These are phyloP conservation scores for Stachybotrys chartarum DNA, from an alignment of 2,329 filamentous ascomycete species.

Conservation along the genomic window DNA sequence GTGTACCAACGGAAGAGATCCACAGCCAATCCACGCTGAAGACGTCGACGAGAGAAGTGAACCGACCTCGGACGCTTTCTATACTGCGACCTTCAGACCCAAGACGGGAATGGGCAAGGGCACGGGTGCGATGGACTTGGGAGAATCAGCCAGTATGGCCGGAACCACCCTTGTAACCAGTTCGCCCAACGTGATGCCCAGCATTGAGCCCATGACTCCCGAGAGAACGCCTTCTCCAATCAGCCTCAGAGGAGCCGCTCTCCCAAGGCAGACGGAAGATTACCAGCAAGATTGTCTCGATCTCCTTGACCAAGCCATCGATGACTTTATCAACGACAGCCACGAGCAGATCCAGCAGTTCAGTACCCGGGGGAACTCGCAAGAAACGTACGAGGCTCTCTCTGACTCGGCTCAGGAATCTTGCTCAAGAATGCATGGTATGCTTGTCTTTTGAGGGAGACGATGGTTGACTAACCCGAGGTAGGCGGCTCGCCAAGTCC, in stretches of 20 bases:
- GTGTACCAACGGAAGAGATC: background rate
- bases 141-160: background rate
- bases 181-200: background rate
- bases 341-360: background rate
- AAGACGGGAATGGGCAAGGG: background rate
- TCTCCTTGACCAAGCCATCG: background rate
- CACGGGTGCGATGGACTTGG: background rate
- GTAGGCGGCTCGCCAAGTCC: slow-evolving; percentile 5
- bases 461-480: background rate
- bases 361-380: background rate
- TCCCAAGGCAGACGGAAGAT: background rate
- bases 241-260: background rate
- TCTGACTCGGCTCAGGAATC: slow-evolving; percentile 2
- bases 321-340: background rate
- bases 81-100: background rate
- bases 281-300: background rate
- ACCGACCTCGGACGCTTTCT: background rate
- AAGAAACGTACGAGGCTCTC: background rate
- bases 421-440: slow-evolving; percentile 4
- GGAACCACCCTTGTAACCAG: background rate
- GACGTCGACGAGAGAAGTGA: background rate
- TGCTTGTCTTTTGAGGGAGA: background rate
- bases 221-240: background rate
- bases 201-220: background rate
- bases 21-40: background rate